Evolutionary conservation across 257 asterid species (phyloP), one percentile per base, ranked within the genome.

Genomic region (Ligustrum vulgare): DNA sequence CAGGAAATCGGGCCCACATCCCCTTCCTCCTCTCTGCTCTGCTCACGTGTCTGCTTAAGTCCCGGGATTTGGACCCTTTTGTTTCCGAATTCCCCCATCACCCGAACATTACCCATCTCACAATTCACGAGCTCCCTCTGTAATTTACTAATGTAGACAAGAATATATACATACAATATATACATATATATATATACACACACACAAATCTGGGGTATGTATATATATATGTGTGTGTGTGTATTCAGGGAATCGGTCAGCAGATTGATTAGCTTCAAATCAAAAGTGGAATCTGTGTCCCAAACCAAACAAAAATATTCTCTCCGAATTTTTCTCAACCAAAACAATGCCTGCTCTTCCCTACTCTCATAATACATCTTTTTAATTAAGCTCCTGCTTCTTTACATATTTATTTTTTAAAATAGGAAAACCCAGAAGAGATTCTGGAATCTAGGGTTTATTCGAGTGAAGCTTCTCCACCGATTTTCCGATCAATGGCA

Each of bases 401-500:
- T 51, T 22, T 20, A 12, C 60, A 58, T 4, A 43, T 39, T 68
- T 20, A 6, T 28, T 67, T n/a, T 8, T 3, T 9, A 4, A 18
- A 58, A 3, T 4, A 13, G 35, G 23, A 37, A 3, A 60, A 25
- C 45, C 62, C 56, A 8, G 43, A 6, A 34, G 70, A 28, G 67
- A 10, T 70, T 66, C 47, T 72, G 54, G 76, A 69, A 85, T 47
- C 74, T 86, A 84, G 87, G 89, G 83, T 62, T 84, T 51, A 43
- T 32, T 54, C 32, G 35, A 23, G 23, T 64, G 58, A 60, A 60
- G 35, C 6, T 60, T 60, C 31, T 71, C n/a, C 35, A 15, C 41
- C 23, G 11, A 16, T 62, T 66, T 76, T n/a, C 47, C 33, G 49
- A 41, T 33, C 51, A 32, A 78, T 84, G 86, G 80, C 68, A 70